Conservation (phyloP, 805 yeast genomes). For the Candida sanyiensis region DNA sequence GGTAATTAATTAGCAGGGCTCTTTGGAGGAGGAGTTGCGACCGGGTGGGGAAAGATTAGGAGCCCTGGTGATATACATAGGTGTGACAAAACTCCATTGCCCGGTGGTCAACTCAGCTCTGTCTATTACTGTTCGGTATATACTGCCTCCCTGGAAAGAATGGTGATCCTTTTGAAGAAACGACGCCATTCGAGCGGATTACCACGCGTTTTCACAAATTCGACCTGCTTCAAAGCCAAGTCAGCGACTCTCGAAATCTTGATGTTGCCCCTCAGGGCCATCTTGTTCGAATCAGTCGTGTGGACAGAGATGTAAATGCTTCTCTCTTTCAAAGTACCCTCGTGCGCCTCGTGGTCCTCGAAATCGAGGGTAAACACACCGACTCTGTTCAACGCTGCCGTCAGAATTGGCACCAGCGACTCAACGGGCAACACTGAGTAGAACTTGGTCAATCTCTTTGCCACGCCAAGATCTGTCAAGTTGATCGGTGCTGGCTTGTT, state of each 20-base stretch:
- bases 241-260: slow-evolving; percentile 36
- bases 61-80: no score
- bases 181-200: slow-evolving; percentile 75
- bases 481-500: slow-evolving; percentile 8
- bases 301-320: slow-evolving; percentile 25
- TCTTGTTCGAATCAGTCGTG: slow-evolving; percentile 40
- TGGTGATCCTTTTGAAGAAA: slow-evolving; percentile 51
- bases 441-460: slow-evolving; percentile 46
- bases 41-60: no score
- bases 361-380: slow-evolving; percentile 31
- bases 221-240: slow-evolving; percentile 40
- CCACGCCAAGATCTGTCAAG: slow-evolving; percentile 24
- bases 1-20: no score
- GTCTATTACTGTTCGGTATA: slow-evolving; percentile 30
- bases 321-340: slow-evolving; percentile 5
- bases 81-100: no score
- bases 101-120: no score
- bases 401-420: slow-evolving; percentile 35
- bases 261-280: slow-evolving; percentile 42
- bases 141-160: slow-evolving; percentile 53
- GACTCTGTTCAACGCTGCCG: slow-evolving; percentile 37
- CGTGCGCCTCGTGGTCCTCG: slow-evolving; percentile 12
- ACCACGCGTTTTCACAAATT: slow-evolving; percentile 50
- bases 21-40: no score
- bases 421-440: slow-evolving; percentile 42